Conservation (phyloP, 2,329 filamentous ascomycete genomes). For the Blastomyces emzantsi region DNA sequence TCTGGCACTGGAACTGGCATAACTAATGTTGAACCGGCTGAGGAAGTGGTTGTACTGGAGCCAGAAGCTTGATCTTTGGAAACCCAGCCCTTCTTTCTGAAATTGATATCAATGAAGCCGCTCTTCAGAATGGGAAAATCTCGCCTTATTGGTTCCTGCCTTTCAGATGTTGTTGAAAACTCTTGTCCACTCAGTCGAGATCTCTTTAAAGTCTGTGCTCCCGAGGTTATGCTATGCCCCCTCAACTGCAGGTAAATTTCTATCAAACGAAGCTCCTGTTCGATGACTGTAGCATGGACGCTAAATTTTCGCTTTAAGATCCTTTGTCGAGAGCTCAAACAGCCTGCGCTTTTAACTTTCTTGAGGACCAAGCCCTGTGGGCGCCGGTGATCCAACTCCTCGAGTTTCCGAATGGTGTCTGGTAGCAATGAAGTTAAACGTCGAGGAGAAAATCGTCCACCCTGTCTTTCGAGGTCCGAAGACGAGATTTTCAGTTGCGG, state of each 20-base stretch:
- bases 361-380: neutral
- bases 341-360: neutral
- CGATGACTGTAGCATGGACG: neutral
- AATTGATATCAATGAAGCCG: neutral
- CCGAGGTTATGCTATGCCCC: neutral
- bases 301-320: neutral
- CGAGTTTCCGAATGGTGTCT: neutral
- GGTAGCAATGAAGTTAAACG: neutral
- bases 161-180: neutral
- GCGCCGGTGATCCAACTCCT: neutral
- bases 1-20: neutral
- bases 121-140: neutral
- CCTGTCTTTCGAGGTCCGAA: neutral
- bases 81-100: neutral
- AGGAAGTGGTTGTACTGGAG: neutral
- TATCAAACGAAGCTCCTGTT: neutral
- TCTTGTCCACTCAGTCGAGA: neutral
- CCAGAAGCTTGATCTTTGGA: neutral
- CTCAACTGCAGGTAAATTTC: neutral
- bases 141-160: neutral
- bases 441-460: neutral
- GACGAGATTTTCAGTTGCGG: neutral
- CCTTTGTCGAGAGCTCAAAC: neutral
- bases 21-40: neutral
- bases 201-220: neutral